These are phyloP conservation scores for Taiwanofungus camphoratus DNA, from an alignment of 1,284 basidiomycete species.

Conservation along the genomic window DNA sequence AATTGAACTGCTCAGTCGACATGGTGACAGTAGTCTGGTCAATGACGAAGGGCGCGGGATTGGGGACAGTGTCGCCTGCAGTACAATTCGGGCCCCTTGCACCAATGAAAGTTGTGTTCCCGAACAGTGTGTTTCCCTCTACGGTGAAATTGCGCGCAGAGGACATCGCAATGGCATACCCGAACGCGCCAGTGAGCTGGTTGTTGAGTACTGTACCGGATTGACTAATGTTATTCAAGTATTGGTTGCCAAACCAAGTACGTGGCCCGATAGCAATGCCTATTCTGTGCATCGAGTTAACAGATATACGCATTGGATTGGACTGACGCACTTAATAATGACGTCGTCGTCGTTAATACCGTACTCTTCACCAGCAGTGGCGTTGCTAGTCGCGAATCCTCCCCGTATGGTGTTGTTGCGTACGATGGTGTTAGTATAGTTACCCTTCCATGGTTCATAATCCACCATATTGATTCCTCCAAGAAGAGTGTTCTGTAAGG, in stretches of 20 bases:
- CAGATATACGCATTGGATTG: conserved; percentile 3
- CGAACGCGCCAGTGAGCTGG: conserved; percentile 65
- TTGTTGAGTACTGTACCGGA: conserved; percentile 65
- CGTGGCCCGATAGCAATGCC: conserved; percentile 75
- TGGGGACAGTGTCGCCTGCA: conserved; percentile 40
- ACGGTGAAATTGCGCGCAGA: conserved; percentile 66
- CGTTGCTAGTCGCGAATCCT: conserved; percentile 51
- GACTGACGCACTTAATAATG: conserved; percentile 58
- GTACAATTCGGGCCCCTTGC: conserved; percentile 67
- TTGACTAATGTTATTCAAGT: conserved; percentile 51
- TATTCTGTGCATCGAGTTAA: conserved; percentile 35
- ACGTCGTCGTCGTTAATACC: conserved; percentile 56
- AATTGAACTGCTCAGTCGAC: conserved; percentile 46
- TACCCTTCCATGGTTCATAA: conserved; percentile 65
- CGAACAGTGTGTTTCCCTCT: conserved; percentile 55
- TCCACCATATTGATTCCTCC: conserved; percentile 85
- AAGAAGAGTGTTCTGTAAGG: conserved; percentile 53
- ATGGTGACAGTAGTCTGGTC: conserved; percentile 38
- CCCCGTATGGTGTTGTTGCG: conserved; percentile 67
- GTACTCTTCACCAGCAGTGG: conserved; percentile 34
- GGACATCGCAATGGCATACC: conserved; percentile 62
- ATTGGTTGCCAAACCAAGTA: conserved; percentile 70
- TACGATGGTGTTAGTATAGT: conserved; percentile 67
- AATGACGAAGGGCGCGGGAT: conserved; percentile 53
- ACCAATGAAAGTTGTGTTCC: conserved; percentile 77